Base-by-base conservation (phyloP, 2,329 filamentous ascomycete species). In the Colletotrichum shisoi region DNA sequence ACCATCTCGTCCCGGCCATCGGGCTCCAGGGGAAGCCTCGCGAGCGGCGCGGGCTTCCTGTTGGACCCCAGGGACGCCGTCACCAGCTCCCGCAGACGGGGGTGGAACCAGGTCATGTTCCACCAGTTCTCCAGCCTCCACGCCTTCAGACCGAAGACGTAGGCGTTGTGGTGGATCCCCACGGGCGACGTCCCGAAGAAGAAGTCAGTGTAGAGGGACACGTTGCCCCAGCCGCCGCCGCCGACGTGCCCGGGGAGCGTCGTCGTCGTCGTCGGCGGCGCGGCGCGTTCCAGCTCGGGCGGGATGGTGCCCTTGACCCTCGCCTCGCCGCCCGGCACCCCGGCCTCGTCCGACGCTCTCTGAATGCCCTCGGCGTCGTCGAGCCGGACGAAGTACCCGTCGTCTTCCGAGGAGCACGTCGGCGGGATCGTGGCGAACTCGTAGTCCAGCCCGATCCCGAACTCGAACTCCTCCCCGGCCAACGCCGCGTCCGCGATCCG, bases 401-500 rank as follows among this genome's bases (percentile, higher is more conserved):
- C 76, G 45, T 79, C 76, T 54, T 79, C 75, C 11, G 77, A 72
- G 1, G 77, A 78, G 69, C 76, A 77, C 3, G 76, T 78, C 2
- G 76, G 75, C 8, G 74, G 76, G 12, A 77, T 76, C 1, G 78
- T 79, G 52, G 72, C 74, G 59, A 77, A 79, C 70, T 74, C 76
- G 73, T 79, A 78, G 62, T 79, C 78, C 4, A 79, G 68, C 0
- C 78, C 78, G 24, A 79, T 79, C 6, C 78, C 77, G 21, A 78
- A 79, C 51, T 79, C 78, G 52, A 79, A 79, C 37, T 15, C 51
- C 34, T 63, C 49, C 1, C 76, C 77, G 1, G 63, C 42, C 12
- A 77, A 54, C 4, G 76, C 74, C 0, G 71, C 73, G 13, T 72
- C 61, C 12, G 74, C 77, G 5, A 79, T 70, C 13, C 7, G 49